Conservation (phyloP, 257 asterid genomes). For the Misopates orontium region DNA sequence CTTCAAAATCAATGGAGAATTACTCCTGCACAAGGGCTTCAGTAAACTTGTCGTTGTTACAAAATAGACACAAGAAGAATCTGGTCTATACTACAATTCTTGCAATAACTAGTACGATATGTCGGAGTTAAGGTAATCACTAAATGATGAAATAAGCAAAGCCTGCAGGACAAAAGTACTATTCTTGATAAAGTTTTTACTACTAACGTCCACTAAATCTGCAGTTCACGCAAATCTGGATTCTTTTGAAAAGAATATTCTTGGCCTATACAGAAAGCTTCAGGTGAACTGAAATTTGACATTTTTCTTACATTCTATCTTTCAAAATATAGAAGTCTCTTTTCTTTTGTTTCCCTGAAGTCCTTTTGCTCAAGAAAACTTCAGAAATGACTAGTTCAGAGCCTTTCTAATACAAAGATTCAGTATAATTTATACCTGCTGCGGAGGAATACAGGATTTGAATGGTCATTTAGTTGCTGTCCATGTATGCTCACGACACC, state of each 20-base stretch:
- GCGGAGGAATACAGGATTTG: not conserved
- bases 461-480: not conserved
- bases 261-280: too few species aligned
- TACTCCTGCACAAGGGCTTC: slow-evolving; percentile 12
- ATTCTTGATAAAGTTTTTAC: not conserved
- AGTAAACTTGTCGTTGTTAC: slow-evolving; percentile 13
- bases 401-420: not conserved
- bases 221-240: too few species aligned
- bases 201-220: too few species aligned
- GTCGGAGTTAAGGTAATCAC: slow-evolving; percentile 5
- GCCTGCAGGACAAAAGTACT: slow-evolving; percentile 19
- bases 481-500: not conserved
- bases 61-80: not conserved
- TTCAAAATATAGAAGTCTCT: too few species aligned
- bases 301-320: too few species aligned
- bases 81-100: too few species aligned
- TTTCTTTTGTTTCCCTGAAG: not conserved
- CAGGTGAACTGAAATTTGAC: too few species aligned
- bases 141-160: slow-evolving; percentile 4
- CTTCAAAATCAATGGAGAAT: slow-evolving; percentile 1
- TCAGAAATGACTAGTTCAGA: not conserved
- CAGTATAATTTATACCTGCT: not conserved
- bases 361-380: not conserved
- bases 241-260: too few species aligned
- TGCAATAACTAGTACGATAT: too few species aligned